Evolutionary conservation across 2,329 filamentous ascomycete species (phyloP), one percentile per base, ranked within the genome.

Genomic region (Dactylellina parvicollis): DNA sequence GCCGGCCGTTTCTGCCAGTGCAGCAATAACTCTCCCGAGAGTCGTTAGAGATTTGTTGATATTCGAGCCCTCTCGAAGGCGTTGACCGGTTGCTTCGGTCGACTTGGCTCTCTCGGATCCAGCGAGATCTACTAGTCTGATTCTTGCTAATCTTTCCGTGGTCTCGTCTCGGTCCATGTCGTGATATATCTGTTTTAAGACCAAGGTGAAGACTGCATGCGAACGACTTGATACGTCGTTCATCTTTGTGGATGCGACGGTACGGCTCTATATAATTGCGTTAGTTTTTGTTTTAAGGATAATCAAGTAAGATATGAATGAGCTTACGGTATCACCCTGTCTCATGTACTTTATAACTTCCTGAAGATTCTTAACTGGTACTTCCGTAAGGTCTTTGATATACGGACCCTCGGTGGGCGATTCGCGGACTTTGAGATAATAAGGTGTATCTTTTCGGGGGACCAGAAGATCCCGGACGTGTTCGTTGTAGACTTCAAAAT

Each of bases 401-500:
- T 99, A 99, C 4, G 96, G 94, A 0, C 95, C 95, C 77, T 98
- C 94, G 26, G 89, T 92, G 16, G 93, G 94, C 16, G 92, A 96
- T 83, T 99, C 95, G 78, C 95, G 90, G 79, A 99, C 96, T 82
- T 97, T 97, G 78, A 99, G 90, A 80, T 98, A 97, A 80, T 96
- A 90, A 1, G 93, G 91, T 3, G 91, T 85, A 75, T 91, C 90
- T 64, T 88, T 90, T 26, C 90, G 86, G 9, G 93, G 91, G 0
- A 92, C 90, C 47, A 99, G 87, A 34, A 99, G 84, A 80, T 99
- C 95, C 69, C 95, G 91, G 54, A 99, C 95, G 81, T 98, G 95
- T 82, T 99, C 95, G 82, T 99, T 99, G 86, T 99, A 99, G 74
- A 99, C 95, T 80, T 99, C 95, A 79, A 99, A 98, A 83, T 99